Percentiles rank a stretch among this genome's conserved stretches.
phyloP scores from a whole-genome alignment of 1,139 yeast species.

The Candida glucosophila region DNA sequence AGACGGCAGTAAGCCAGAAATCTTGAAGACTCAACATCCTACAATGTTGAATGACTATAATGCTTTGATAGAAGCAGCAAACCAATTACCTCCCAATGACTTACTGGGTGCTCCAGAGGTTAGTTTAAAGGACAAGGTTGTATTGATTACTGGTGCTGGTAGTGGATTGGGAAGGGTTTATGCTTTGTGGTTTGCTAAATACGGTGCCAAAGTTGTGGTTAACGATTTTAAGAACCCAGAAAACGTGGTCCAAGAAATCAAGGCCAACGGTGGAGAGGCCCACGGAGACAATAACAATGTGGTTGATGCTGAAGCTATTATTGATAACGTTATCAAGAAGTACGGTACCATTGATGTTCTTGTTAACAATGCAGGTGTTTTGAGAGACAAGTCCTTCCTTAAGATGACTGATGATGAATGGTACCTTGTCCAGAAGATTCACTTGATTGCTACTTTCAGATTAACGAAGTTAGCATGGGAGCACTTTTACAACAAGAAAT shows the following conservation, averaged over 20 bases:
- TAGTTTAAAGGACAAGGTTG: constrained; percentile 75
- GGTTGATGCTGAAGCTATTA: constrained; percentile 64
- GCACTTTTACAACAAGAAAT: constrained; percentile 63
- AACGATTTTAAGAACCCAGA: constrained; percentile 81
- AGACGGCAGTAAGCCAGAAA: constrained; percentile 42
- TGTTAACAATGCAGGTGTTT: constrained; percentile 89
- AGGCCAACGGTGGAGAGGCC: constrained; percentile 70
- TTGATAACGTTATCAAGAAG: constrained; percentile 65
- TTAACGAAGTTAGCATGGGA: constrained; percentile 94
- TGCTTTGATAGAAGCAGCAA: constrained; percentile 45
- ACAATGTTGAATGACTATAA: constrained; percentile 50
- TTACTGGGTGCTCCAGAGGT: constrained; percentile 39
- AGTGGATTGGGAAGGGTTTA: constrained; percentile 92
- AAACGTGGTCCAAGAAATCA: constrained; percentile 71
- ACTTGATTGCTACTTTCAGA: constrained; percentile 72
- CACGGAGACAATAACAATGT: constrained; percentile 79
- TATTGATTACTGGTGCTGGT: constrained; percentile 92
- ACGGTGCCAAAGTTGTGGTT: constrained; percentile 93
- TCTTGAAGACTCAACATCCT: constrained; percentile 59
- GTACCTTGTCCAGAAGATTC: constrained; percentile 76
- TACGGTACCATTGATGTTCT: constrained; percentile 84
- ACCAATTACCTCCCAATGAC: constrained; percentile 49
- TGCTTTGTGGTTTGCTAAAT: constrained; percentile 75
- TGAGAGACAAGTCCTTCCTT: constrained; percentile 81
- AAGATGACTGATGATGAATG: constrained; percentile 83